phyloP scores from a whole-genome alignment of 2,329 filamentous ascomycete species.

The Hypoxylon sp. region DNA sequence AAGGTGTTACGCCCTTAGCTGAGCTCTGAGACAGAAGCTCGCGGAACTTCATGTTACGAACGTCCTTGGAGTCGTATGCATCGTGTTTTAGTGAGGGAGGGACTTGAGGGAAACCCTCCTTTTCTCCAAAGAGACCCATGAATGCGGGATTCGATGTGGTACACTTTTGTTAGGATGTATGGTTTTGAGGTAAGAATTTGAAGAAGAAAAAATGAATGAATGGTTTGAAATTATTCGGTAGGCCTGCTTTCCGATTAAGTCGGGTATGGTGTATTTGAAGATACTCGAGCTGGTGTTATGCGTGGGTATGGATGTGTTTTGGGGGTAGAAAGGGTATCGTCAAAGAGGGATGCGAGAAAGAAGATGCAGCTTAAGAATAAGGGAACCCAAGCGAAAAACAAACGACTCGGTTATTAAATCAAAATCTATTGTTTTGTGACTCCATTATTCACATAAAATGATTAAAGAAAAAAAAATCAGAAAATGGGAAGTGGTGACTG shows the following conservation, averaged over 20 bases:
- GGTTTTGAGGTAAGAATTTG: conserved; percentile 9
- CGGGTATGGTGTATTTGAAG: conserved; percentile 14
- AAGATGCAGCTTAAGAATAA: conserved; percentile 28
- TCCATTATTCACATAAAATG: conserved; percentile 32
- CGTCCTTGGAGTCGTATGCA: conserved; percentile 50
- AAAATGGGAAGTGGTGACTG: conserved; percentile 21
- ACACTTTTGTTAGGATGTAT: conserved; percentile 11
- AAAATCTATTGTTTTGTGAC: conserved; percentile 40
- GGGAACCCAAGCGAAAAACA: conserved; percentile 20
- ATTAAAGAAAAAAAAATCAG: conserved; percentile 24
- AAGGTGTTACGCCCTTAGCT: conserved; percentile 81
- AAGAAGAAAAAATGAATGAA: conserved; percentile 10
- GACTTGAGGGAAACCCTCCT: conserved; percentile 48
- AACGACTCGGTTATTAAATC: conserved; percentile 34
- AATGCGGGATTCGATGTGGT: conserved; percentile 8
- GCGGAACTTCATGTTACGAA: conserved; percentile 35
- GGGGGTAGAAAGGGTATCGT: conserved; percentile 23
- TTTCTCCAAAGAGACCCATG: conserved; percentile 46
- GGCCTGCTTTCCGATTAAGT: conserved; percentile 12
- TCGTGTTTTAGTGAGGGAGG: conserved; percentile 49
- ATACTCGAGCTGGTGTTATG: conserved; percentile 27
- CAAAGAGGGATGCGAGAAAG: conserved; percentile 37
- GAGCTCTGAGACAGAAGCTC: conserved; percentile 62
- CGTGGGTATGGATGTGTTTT: conserved; percentile 23
- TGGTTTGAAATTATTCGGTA: conserved; percentile 12